A percentile compares a stretch with the other conserved stretches of the same genome.
These are phyloP conservation scores for Lentinus tigrinus DNA, from an alignment of 768 basidiomycete species.

Conservation along the genomic window DNA sequence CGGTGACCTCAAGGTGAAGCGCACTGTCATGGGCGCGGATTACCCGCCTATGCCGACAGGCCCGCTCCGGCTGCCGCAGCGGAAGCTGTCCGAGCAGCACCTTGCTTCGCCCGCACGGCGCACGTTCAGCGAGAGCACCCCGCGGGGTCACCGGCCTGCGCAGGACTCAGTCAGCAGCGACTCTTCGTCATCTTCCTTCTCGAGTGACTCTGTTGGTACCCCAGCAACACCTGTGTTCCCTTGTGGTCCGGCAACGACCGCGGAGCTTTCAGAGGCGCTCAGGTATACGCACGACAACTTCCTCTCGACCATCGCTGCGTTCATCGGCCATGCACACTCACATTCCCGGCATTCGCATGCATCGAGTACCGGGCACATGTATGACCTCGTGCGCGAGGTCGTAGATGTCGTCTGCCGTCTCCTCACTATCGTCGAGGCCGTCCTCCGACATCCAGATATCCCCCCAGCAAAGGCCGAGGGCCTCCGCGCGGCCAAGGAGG, in stretches of 20 bases:
- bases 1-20: conserved; percentile 45
- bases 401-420: conserved; percentile 92
- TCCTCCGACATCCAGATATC: conserved; percentile 74
- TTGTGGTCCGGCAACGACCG: conserved; percentile 64
- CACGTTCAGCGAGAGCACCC: not conserved
- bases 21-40: conserved; percentile 35
- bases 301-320: conserved; percentile 92
- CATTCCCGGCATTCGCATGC: conserved; percentile 90
- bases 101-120: conserved; percentile 9
- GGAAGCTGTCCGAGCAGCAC: conserved; percentile 14
- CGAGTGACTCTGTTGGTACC: conserved; percentile 51
- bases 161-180: conserved; percentile 64
- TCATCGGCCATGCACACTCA: conserved; percentile 95
- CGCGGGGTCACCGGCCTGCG: conserved; percentile 17
- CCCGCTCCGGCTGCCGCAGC: conserved; percentile 1
- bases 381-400: conserved; percentile 92
- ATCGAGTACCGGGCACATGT: conserved; percentile 88
- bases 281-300: conserved; percentile 87
- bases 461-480: conserved; percentile 59
- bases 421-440: conserved; percentile 87
- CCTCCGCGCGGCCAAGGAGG: conserved; percentile 72
- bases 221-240: conserved; percentile 59
- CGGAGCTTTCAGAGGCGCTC: conserved; percentile 73
- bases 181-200: conserved; percentile 67
- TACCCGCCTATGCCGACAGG: conserved; percentile 34